These are phyloP conservation scores for Quaeritorhiza haematococci DNA, from an alignment of 371 early-diverging fungal genomes.

Conservation along the genomic window DNA sequence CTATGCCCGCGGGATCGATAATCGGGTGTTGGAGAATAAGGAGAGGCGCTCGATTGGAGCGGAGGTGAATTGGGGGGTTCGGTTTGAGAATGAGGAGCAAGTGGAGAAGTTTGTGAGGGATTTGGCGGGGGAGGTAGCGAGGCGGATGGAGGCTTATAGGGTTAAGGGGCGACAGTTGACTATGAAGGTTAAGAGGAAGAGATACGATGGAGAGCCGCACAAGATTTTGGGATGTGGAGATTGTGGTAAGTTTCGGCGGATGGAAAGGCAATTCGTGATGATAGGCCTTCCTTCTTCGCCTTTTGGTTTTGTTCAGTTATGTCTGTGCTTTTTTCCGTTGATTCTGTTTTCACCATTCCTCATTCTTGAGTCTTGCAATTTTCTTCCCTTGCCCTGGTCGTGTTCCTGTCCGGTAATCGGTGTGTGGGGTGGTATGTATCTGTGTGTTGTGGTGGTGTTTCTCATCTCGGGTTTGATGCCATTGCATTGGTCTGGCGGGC, in stretches of 20 bases:
- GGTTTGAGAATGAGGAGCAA: conserved; percentile 66
- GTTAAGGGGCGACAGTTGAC: conserved; percentile 26
- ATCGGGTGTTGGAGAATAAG: conserved; percentile 57
- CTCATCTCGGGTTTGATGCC: not conserved
- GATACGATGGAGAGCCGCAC: conserved; percentile 37
- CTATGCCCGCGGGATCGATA: conserved; percentile 71
- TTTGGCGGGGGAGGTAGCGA: conserved; percentile 30
- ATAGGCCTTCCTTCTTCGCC: not conserved
- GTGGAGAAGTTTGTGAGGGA: conserved; percentile 44
- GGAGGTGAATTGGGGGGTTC: conserved; percentile 74
- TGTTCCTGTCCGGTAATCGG: no score
- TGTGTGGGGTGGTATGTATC: no score
- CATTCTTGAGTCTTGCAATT: no score
- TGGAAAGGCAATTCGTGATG: no score
- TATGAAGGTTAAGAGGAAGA: conserved; percentile 30
- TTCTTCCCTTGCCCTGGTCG: no score
- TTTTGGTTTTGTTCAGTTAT: no score
- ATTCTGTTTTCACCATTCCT: no score
- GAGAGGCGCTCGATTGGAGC: conserved; percentile 74
- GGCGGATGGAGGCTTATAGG: conserved; percentile 11
- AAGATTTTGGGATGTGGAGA: conserved; percentile 38
- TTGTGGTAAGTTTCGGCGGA: conserved; percentile 19
- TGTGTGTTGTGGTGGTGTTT: not conserved
- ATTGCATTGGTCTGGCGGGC: not conserved
- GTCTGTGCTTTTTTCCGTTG: no score